Percentiles rank a stretch among this genome's conserved stretches.
Evolutionary conservation across 1,284 basidiomycete species (phyloP).

Genomic region (Ganoderma sinense): DNA sequence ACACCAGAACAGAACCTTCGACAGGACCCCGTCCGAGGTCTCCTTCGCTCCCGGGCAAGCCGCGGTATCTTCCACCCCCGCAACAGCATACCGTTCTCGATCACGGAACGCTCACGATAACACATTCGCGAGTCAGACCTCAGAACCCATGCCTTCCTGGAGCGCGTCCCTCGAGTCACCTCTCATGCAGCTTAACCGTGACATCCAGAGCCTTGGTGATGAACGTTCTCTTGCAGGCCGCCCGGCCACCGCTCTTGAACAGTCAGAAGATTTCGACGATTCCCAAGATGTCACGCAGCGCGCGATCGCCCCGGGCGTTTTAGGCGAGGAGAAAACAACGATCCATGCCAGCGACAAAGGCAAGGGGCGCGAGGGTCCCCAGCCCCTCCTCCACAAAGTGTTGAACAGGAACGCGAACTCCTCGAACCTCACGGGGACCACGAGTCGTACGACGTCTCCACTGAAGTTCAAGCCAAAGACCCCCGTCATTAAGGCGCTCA

Average conservation of each 20-base stretch:
- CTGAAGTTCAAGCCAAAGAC: constrained; percentile 62
- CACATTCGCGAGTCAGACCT: constrained; percentile 47
- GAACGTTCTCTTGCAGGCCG: constrained; percentile 33
- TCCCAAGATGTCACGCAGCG: constrained; percentile 39
- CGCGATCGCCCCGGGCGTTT: constrained; percentile 14
- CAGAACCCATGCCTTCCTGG: constrained; percentile 64
- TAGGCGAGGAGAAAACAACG: constrained; percentile 10
- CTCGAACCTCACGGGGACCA: constrained; percentile 25
- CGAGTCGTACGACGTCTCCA: constrained; percentile 44
- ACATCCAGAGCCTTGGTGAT: constrained; percentile 61
- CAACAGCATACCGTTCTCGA: constrained; percentile 50
- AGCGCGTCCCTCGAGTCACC: constrained; percentile 77
- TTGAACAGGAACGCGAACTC: constrained; percentile 51
- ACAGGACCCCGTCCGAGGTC: constrained; percentile 58
- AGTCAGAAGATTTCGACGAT: constrained; percentile 30
- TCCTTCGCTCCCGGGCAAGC: constrained; percentile 75
- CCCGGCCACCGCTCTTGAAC: constrained; percentile 28
- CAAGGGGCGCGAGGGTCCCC: constrained; percentile 49
- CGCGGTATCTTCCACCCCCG: constrained; percentile 79
- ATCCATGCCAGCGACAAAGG: constrained; percentile 42
- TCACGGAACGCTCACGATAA: constrained; percentile 43
- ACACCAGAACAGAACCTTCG: constrained; percentile 36
- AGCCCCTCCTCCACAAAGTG: constrained; percentile 56
- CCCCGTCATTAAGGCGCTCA: constrained; percentile 59
- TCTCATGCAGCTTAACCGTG: constrained; percentile 74